Base-by-base conservation (phyloP, 306 rosid genomes). In the Acacia crassicarpa region DNA sequence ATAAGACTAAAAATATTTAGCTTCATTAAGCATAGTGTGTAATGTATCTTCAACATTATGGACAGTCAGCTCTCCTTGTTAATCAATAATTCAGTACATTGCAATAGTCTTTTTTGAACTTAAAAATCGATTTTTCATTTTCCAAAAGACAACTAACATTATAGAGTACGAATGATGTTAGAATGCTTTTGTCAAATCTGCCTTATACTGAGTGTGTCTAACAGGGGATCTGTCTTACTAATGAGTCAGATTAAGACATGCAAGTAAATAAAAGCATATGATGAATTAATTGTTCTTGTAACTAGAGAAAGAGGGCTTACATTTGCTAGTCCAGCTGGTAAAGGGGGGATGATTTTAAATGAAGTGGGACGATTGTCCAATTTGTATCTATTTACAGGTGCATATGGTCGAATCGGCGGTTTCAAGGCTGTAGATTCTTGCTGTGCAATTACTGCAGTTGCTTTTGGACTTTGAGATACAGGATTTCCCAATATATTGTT, bases 311-410 rank as follows among this genome's bases (percentile, higher is more conserved):
- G 51, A 69, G 68, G 33, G 85, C 97, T 89, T 90, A 95, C 98
- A 86, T 86, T 88, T 56, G 93, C 88, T 81, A 95, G 84, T 84
- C 93, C 95, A 46, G 73, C 78, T 9, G 97, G 97, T 85, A 95
- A 89, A 77, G 97, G 97, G 11, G 97, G 89, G 77, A 86, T 74
- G 87, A 94, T 86, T 86, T 83, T 92, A 86, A 94, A 94, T 76
- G 88, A 91, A 59, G 94, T 80, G 48, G 97, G 93, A 77, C 92
- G 96, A 75, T 93, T 89, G 82, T 91, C 97, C 85, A 90, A 79
- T 88, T 92, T 94, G 90, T 89, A 91, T 86, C 94, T 88, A 79
- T 91, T 93, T 75, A 84, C 80, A 84, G 89, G 85, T 78, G 84
- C 81, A 76, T 78, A 74, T 63, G 92, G 89, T 75, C 83, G 91